phyloP scores from a whole-genome alignment of 2,329 filamentous ascomycete species.

The Neofusicoccum kwambonambiense region DNA sequence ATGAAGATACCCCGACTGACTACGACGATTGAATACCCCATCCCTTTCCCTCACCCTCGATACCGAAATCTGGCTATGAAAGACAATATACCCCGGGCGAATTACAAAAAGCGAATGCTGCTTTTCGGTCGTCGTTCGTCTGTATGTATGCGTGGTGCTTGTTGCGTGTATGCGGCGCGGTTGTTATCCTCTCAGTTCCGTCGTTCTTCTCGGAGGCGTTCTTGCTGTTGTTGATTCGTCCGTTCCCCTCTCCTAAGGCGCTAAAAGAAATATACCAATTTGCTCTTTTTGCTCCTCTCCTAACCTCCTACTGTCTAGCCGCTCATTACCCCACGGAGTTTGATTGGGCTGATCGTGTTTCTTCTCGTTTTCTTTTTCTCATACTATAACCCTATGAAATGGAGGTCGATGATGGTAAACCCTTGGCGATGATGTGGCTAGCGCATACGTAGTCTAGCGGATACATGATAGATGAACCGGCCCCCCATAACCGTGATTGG shows the following conservation, averaged over 20 bases:
- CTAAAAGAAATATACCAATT: conserved; percentile 45
- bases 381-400: conserved; percentile 9
- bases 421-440: conserved; percentile 7
- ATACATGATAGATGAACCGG: conserved; percentile 13
- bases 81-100: conserved; percentile 20
- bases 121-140: conserved; percentile 18
- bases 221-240: conserved; percentile 4
- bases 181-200: conserved; percentile 23
- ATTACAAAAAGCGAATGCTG: conserved; percentile 18
- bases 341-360: not conserved
- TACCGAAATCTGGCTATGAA: conserved; percentile 19
- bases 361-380: not conserved
- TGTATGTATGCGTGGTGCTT: conserved; percentile 19
- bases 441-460: conserved; percentile 15
- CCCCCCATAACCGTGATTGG: not conserved
- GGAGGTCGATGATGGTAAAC: not conserved
- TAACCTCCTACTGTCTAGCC: conserved; percentile 2
- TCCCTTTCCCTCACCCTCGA: conserved; percentile 12
- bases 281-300: conserved; percentile 27
- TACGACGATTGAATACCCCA: conserved; percentile 18
- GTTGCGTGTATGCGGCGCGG: conserved; percentile 18
- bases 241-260: conserved; percentile 28
- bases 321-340: conserved; percentile 6
- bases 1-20: conserved; percentile 19
- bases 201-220: conserved; percentile 10